Evolutionary conservation across 805 yeast species (phyloP).

Genomic region (Sungouiella blattae): DNA sequence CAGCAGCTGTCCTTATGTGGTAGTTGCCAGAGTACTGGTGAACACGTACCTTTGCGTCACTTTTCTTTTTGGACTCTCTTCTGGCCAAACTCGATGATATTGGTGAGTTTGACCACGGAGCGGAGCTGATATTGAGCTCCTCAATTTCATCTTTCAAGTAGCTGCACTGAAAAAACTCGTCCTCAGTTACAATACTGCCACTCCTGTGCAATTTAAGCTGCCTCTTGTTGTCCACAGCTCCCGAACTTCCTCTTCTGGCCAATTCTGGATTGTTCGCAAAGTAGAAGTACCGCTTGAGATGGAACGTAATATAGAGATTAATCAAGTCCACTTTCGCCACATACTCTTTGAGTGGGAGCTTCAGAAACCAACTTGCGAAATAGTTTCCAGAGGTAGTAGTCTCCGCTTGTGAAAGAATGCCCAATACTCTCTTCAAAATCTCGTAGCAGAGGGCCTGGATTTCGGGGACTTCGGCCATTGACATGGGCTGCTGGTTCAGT

Average conservation of each 20-base stretch:
- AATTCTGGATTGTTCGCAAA: slow-evolving; percentile 24
- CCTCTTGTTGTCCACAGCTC: slow-evolving; percentile 4
- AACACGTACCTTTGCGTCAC: slow-evolving; percentile 39
- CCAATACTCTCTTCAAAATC: slow-evolving; percentile 63
- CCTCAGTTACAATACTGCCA: slow-evolving; percentile 1
- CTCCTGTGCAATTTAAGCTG: slow-evolving; percentile 1
- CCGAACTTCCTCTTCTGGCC: slow-evolving; percentile 8
- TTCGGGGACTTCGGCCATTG: slow-evolving; percentile 46
- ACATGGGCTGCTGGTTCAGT: slow-evolving; percentile 8
- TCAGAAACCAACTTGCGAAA: slow-evolving; percentile 56
- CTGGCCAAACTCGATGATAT: slow-evolving; percentile 1
- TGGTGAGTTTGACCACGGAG: slow-evolving; percentile 5
- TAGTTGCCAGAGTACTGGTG: slow-evolving; percentile 75
- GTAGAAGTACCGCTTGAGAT: slow-evolving; percentile 54
- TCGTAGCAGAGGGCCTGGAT: slow-evolving; percentile 61
- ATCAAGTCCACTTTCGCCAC: slow-evolving; percentile 57
- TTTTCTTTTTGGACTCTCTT: slow-evolving; percentile 7
- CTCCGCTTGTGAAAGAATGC: slow-evolving; percentile 56
- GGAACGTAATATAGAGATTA: slow-evolving; percentile 77
- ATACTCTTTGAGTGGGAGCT: slow-evolving; percentile 42
- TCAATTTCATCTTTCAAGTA: slow-evolving; percentile 15
- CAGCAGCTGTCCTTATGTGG: slow-evolving; percentile 70
- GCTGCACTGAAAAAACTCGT: slow-evolving; percentile 12
- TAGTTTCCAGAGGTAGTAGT: slow-evolving; percentile 33
- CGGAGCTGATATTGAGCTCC: slow-evolving; percentile 2